Evolutionary conservation across 176 grass and related monocot species (phyloP).

Genomic region (Calamus simplicifolius): DNA sequence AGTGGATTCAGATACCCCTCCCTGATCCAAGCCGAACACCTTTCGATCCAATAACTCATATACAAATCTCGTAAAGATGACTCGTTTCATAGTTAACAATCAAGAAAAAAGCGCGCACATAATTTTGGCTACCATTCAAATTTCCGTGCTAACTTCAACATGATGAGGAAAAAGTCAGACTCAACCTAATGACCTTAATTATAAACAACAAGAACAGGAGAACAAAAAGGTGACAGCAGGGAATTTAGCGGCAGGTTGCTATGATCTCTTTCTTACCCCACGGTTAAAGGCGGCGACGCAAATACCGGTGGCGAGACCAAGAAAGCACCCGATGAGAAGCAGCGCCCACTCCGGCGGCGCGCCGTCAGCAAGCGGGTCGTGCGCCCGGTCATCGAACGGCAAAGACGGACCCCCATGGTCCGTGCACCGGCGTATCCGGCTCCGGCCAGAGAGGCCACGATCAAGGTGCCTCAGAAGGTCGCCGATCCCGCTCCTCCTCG

Average conservation of each 20-base stretch:
- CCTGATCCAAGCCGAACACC: too few relatives aligned
- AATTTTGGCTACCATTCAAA: too few relatives aligned
- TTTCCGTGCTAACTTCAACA: too few relatives aligned
- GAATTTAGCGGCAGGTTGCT: neutral
- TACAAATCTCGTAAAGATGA: too few relatives aligned
- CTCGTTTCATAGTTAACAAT: too few relatives aligned
- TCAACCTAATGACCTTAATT: too few relatives aligned
- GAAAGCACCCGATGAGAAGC: conserved; percentile 89
- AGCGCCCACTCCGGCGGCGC: conserved; percentile 98
- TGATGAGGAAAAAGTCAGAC: too few relatives aligned
- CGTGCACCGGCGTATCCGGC: conserved; percentile 30
- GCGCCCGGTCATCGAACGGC: conserved; percentile 20
- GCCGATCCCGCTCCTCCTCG: conserved; percentile 42
- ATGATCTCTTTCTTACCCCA: conserved; percentile 41
- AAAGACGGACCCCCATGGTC: conserved; percentile 16
- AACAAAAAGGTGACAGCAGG: neutral
- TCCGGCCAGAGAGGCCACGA: conserved; percentile 43
- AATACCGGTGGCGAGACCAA: conserved; percentile 80
- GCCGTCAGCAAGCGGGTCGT: conserved; percentile 66
- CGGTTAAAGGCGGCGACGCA: conserved; percentile 93
- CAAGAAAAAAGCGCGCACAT: too few relatives aligned
- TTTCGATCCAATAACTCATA: too few relatives aligned
- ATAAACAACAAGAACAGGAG: neutral
- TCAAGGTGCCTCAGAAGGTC: conserved; percentile 78
- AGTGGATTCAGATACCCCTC: too few relatives aligned